These are phyloP conservation scores for Monilinia polystroma DNA, from an alignment of 2,329 filamentous ascomycete genomes.

Conservation along the genomic window DNA sequence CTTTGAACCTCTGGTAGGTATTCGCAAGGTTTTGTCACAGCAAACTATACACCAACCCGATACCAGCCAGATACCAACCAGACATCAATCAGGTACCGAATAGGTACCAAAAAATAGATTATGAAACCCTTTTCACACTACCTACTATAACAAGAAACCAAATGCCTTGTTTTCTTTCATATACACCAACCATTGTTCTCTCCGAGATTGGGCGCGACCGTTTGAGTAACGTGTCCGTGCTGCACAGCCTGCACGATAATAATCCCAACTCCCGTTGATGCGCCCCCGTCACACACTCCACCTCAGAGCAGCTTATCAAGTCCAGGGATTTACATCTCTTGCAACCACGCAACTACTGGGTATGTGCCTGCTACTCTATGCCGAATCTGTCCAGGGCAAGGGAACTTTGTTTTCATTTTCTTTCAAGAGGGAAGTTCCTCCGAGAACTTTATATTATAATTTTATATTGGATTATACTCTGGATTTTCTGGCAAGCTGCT, in stretches of 20 bases:
- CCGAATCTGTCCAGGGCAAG: neutral
- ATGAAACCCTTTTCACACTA: neutral
- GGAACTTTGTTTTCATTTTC: too few species aligned
- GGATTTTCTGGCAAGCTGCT: too few species aligned
- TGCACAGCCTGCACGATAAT: constrained; percentile 16
- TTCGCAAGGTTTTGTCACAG: too few species aligned
- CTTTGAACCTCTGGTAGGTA: too few species aligned
- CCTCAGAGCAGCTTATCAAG: neutral
- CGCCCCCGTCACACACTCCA: constrained; percentile 10
- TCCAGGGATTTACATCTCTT: neutral
- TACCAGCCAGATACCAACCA: too few species aligned
- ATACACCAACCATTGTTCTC: neutral
- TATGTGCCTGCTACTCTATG: neutral
- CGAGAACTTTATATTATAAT: too few species aligned
- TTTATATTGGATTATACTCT: too few species aligned
- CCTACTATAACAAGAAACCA: neutral
- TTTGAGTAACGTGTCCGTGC: constrained; percentile 20
- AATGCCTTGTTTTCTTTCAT: neutral
- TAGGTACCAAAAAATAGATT: neutral
- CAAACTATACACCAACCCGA: too few species aligned
- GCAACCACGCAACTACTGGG: neutral
- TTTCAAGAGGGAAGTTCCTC: too few species aligned
- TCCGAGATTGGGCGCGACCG: constrained; percentile 15
- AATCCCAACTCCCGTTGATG: constrained; percentile 14
- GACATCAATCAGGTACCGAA: too few species aligned